Evolutionary conservation across 2,329 filamentous ascomycete genomes (phyloP), one percentile per base, ranked within the genome.

Genomic region (Trichophyton rubrum): DNA sequence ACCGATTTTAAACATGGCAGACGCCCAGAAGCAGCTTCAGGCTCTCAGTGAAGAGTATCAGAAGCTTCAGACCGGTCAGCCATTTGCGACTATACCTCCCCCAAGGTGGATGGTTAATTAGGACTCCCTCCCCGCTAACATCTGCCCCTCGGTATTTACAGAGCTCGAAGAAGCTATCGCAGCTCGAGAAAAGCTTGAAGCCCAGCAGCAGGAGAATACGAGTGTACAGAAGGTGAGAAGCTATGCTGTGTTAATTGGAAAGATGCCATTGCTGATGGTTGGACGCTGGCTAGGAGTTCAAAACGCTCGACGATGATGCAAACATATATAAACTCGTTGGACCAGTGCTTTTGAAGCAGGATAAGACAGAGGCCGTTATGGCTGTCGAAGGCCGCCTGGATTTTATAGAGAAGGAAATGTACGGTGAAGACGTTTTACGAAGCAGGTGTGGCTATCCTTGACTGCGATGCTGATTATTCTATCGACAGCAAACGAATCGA

Each of bases 291-390:
- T 35, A 93, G 86, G 92, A 97, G 74, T 97, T 97, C 73, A 80
- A 84, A 45, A 80, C 82, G 59, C 80, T 97, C 62, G 83, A 85
- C 67, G 86, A 91, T 41, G 87, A 87, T 67, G 88, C 95, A 69
- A 89, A 85, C 65, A 95, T 99, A 73, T 99, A 95, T 83, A 99
- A 97, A 76, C 84, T 96, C 47, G 85, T 96, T 55, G 93, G 93
- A 0, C 93, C 93, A 0, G 89, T 97, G 5, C 78, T 99, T 41
- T 75, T 99, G 69, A 96, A 97, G 80, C 93, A 99, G 74, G 93
- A 97, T 61, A 91, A 89, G 73, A 78, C 84, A 1, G 93, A 99
- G 72, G 93, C 93, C 0, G 85, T 90, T 65, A 87, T 89, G 79
- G 91, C 90, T 0, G 93, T 99, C 17, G 90, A 95, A 67, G 89